These are phyloP conservation scores for Huntiella moniliformis DNA, from an alignment of 2,329 filamentous ascomycete genomes.

Conservation along the genomic window DNA sequence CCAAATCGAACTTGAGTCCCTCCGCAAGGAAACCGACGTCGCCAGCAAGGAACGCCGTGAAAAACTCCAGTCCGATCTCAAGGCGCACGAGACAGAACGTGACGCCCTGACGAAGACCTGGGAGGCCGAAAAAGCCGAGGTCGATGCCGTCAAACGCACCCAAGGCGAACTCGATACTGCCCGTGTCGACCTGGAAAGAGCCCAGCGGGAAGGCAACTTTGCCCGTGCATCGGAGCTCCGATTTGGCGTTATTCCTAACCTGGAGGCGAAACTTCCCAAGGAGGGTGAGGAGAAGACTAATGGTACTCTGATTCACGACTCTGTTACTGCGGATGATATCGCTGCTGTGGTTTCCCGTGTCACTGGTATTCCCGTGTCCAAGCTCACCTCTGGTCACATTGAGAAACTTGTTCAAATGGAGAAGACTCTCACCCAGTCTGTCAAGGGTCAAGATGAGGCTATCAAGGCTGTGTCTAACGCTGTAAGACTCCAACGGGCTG, in stretches of 20 bases:
- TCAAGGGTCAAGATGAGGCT: slow-evolving; percentile 88
- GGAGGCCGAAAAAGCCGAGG: slow-evolving; percentile 75
- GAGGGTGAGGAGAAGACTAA: slow-evolving; percentile 36
- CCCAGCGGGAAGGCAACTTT: slow-evolving; percentile 76
- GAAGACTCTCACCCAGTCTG: slow-evolving; percentile 61
- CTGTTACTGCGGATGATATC: slow-evolving; percentile 90
- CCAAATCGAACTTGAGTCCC: slow-evolving; percentile 85
- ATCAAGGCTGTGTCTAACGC: slow-evolving; percentile 81
- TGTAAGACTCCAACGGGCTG: slow-evolving; percentile 82
- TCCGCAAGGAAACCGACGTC: slow-evolving; percentile 85
- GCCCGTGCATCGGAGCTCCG: slow-evolving; percentile 76
- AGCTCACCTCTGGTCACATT: slow-evolving; percentile 80
- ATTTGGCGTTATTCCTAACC: slow-evolving; percentile 66
- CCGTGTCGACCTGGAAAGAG: slow-evolving; percentile 67
- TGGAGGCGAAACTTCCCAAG: slow-evolving; percentile 63
- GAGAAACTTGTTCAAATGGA: slow-evolving; percentile 96
- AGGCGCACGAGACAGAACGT: slow-evolving; percentile 58
- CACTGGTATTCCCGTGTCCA: slow-evolving; percentile 82
- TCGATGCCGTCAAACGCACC: slow-evolving; percentile 68
- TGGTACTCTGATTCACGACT: slow-evolving; percentile 62
- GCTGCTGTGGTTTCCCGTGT: slow-evolving; percentile 76
- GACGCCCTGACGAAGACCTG: slow-evolving; percentile 60
- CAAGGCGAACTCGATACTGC: slow-evolving; percentile 82
- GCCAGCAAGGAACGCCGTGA: slow-evolving; percentile 74
- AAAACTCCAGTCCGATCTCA: slow-evolving; percentile 62